Evolutionary conservation across 257 asterid genomes (phyloP), one percentile per base, ranked within the genome.

Genomic region (Fraxinus pennsylvanica): DNA sequence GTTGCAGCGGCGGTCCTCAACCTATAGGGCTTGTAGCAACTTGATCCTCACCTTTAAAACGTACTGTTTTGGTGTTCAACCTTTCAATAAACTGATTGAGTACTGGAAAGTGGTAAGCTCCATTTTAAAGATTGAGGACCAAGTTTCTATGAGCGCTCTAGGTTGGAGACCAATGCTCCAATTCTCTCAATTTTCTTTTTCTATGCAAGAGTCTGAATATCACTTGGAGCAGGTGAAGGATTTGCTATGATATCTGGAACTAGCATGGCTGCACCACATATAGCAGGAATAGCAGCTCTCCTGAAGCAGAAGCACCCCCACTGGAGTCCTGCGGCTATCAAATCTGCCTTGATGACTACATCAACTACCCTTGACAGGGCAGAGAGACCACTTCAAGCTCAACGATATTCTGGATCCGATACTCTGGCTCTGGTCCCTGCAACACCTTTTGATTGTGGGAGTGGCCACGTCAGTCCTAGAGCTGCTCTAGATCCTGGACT

Each of bases 401-500:
- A 91, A 81, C 90, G 86, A 36, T 91, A 80, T 85, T 92, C 96
- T 15, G 91, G 89, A 32, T 81, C 93, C 0, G 90, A 90, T 83
- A 85, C 90, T 6, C n/a, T 92, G 82, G 84, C 89, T 43, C 91
- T 92, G 2, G 95, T 88, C 72, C 90, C 84, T 15, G 97, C 97
- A 22, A 91, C 97, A 14, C 97, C 97, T 22, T 91, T 92, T 27
- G 97, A 92, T 84, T 92, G 87, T 81, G 97, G 97, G 65, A 92
- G 97, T 73, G 97, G 97, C 10, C 96, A 90, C 82, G 97, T 92
- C 78, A 89, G 88, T 82, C 97, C 97, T 74, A 81, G 91, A 75
- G 96, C 96, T 67, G 97, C 97, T 85, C 87, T 92, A n/a, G 96
- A 92, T 84, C 97, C 97, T 54, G 97, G 97, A 50, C 96, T 92